A percentile compares a stretch with the other conserved stretches of the same genome.
These are phyloP conservation scores for Actinomortierella ambigua DNA, from an alignment of 371 early-diverging fungal genomes.

Conservation along the genomic window DNA sequence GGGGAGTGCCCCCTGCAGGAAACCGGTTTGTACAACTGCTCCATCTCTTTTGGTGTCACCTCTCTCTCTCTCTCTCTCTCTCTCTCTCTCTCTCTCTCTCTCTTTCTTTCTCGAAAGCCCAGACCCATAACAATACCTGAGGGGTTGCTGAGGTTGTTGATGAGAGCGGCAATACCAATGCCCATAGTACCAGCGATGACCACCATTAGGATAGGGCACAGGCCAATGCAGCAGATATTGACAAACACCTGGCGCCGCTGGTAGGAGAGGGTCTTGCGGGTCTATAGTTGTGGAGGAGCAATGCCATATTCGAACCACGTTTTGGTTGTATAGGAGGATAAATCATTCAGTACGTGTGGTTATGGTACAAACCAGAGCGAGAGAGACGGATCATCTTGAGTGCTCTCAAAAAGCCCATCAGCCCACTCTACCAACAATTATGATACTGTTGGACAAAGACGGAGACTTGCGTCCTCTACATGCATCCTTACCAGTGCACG, in stretches of 20 bases:
- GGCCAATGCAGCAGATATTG: constrained; percentile 73
- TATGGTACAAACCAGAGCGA: not conserved
- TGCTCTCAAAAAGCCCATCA: not conserved
- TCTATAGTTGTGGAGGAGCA: constrained; percentile 18
- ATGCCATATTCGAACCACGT: not conserved
- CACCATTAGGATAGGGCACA: constrained; percentile 66
- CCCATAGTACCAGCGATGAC: constrained; percentile 54
- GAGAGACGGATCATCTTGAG: not conserved
- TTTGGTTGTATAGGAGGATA: not conserved
- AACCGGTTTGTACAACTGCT: not conserved
- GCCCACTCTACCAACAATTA: not conserved
- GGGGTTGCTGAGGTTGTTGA: constrained; percentile 35
- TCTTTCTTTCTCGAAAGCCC: too few species aligned
- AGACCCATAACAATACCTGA: constrained; percentile 40
- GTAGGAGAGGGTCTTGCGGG: constrained; percentile 64
- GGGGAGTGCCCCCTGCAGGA: too few species aligned
- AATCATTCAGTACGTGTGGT: not conserved
- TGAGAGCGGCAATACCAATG: constrained; percentile 46
- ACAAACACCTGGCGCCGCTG: constrained; percentile 74
- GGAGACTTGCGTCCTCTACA: not conserved
- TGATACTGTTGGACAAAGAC: not conserved
- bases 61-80: too few species aligned
- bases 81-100: too few species aligned
- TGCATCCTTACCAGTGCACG: constrained; percentile 42
- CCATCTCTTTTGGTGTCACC: too few species aligned